Evolutionary conservation across 345 rosid genomes (phyloP), one percentile per base, ranked within the genome.

Genomic region (Rhodamnia rubescens): DNA sequence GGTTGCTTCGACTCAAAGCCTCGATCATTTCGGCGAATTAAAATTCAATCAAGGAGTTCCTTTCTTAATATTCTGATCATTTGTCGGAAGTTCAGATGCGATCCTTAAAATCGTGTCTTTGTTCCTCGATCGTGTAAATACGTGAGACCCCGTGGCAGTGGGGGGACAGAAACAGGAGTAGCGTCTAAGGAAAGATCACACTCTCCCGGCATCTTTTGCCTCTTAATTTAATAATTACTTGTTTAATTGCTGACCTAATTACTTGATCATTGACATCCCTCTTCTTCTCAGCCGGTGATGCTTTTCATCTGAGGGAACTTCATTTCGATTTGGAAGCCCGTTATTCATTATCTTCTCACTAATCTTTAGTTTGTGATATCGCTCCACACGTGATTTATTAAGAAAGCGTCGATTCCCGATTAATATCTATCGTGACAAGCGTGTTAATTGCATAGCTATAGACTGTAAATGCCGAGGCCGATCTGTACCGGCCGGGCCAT

Each of bases 151-250:
- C 80, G 80, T 44, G 78, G 40, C 47, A 11, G 44, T 9, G 47
- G 47, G 12, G 7, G 80, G 80, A 82, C 42, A 57, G 56, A 27
- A 56, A 22, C 53, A 47, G 59, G 85, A 83, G 85, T 83, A 29
- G 75, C 85, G 85, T 83, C 69, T 44, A 83, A 83, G 85, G 85
- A 36, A 83, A 36, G 84, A 57, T 83, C 40, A 69, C 47, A 21
- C 47, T 36, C 80, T 69, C 80, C 13, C 47, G 80, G 13, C 47
- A 69, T 32, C 32, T 36, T 69, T 69, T 22, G 78, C 47, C 47
- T 36, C 47, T 69, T 5, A 8, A 32, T 7, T 69, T 32, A 32
- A 16, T 32, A 69, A 69, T 32, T 69, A 69, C 24, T 29, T 36
- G 4, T 36, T 20, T 69, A 69, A 69, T 69, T 11, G 36, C 24